These are phyloP conservation scores for Paraphaeosphaeria sporulosa DNA, from an alignment of 2,329 filamentous ascomycete genomes.

Conservation along the genomic window DNA sequence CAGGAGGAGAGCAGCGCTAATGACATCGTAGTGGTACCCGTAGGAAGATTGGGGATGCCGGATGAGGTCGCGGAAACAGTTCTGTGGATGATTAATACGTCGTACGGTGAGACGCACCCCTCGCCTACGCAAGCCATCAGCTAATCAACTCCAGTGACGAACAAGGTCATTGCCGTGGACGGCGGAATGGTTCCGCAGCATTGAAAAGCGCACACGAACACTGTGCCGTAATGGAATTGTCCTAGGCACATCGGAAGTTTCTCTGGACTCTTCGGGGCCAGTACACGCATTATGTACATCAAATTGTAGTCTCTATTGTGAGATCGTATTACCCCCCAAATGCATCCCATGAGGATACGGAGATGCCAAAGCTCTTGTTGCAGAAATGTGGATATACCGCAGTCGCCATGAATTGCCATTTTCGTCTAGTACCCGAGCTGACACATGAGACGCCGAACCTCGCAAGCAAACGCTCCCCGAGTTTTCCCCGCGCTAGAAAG, in stretches of 20 bases:
- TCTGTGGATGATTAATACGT: slow-evolving; percentile 51
- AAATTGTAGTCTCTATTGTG: slow-evolving; percentile 3
- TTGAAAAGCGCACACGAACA: slow-evolving; percentile 4
- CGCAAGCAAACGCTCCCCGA: background rate
- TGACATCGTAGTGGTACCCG: slow-evolving; percentile 47
- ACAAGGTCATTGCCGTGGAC: slow-evolving; percentile 47
- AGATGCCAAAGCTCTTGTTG: background rate
- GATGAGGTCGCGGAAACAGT: slow-evolving; percentile 59
- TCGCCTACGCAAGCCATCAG: background rate
- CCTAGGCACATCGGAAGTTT: background rate
- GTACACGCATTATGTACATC: slow-evolving; percentile 7
- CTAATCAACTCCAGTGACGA: slow-evolving; percentile 55
- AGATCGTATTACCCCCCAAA: background rate
- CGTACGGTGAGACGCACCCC: background rate
- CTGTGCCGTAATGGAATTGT: too few species aligned
- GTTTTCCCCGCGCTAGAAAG: slow-evolving; percentile 4
- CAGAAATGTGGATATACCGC: background rate
- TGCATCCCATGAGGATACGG: background rate
- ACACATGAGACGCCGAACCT: background rate
- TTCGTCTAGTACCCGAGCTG: background rate
- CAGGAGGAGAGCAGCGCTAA: background rate
- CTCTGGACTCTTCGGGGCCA: background rate
- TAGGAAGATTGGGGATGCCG: slow-evolving; percentile 54
- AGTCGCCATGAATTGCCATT: background rate
- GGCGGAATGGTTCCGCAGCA: slow-evolving; percentile 34